phyloP scores from a whole-genome alignment of 202 grass and related monocot genomes.

The Panicum virgatum region DNA sequence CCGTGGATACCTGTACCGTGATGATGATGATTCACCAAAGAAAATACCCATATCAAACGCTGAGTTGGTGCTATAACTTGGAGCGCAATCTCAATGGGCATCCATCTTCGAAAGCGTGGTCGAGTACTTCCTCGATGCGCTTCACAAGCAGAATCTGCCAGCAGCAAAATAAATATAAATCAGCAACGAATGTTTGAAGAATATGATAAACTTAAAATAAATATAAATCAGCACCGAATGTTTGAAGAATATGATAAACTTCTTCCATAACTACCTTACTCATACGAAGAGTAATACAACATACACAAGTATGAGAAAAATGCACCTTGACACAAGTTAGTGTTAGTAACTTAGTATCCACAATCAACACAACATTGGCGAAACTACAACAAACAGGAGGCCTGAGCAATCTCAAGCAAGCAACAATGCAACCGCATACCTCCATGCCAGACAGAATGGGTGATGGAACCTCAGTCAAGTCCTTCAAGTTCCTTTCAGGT shows the following conservation, averaged over 20 bases:
- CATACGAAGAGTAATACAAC: background rate
- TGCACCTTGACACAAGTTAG: background rate
- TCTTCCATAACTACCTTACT: background rate
- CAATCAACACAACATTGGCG: background rate
- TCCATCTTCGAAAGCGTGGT: slow-evolving; percentile 90
- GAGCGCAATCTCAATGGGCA: slow-evolving; percentile 63
- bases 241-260: background rate
- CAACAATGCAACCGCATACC: slow-evolving; percentile 49
- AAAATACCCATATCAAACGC: slow-evolving; percentile 10
- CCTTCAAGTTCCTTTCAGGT: slow-evolving; percentile 93
- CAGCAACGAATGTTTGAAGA: too few species aligned
- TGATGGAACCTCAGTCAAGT: slow-evolving; percentile 83
- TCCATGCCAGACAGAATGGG: slow-evolving; percentile 82
- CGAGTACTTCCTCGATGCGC: slow-evolving; percentile 91
- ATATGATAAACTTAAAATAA: too few species aligned
- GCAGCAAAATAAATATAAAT: slow-evolving; percentile 26
- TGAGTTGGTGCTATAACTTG: slow-evolving; percentile 60
- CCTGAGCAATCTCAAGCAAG: background rate
- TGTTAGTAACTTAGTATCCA: background rate
- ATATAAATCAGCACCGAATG: slow-evolving; percentile 30
- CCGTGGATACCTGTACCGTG: background rate
- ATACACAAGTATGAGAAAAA: background rate
- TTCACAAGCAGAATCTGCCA: slow-evolving; percentile 86
- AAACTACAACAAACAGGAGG: background rate
- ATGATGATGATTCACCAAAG: slow-evolving; percentile 14